Percentiles rank a stretch among this genome's conserved stretches.
phyloP scores from a whole-genome alignment of 371 early-diverging fungal genomes.

The Mortierella sp. region DNA sequence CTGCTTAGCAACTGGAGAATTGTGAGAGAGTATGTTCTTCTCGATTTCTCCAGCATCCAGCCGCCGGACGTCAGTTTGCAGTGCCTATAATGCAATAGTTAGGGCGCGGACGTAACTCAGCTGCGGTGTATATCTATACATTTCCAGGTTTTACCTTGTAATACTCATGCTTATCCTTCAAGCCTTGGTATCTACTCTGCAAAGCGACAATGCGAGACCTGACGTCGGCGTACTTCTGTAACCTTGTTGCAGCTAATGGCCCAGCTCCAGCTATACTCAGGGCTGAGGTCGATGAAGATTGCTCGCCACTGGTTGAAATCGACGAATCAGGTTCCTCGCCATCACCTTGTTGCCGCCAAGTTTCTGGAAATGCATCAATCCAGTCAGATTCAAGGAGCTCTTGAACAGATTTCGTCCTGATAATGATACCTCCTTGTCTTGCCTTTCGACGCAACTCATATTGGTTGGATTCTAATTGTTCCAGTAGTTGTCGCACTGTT shows the following conservation, averaged over 20 bases:
- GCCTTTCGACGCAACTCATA: slow-evolving; percentile 34
- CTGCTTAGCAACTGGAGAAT: slow-evolving; percentile 32
- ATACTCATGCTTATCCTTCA: slow-evolving; percentile 39
- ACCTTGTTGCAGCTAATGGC: slow-evolving; percentile 6
- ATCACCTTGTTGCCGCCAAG: slow-evolving; percentile 37
- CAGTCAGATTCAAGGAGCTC: slow-evolving; percentile 39
- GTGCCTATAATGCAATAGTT: slow-evolving; percentile 10
- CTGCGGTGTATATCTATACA: neutral
- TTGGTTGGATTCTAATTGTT: slow-evolving; percentile 41
- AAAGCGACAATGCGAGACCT: slow-evolving; percentile 36
- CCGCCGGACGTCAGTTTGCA: slow-evolving; percentile 25
- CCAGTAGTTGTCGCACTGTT: slow-evolving; percentile 44
- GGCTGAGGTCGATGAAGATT: slow-evolving; percentile 10
- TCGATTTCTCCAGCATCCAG: slow-evolving; percentile 40
- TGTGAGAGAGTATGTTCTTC: slow-evolving; percentile 30
- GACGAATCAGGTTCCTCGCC: neutral
- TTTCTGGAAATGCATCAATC: slow-evolving; percentile 51
- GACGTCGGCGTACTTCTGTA: slow-evolving; percentile 35
- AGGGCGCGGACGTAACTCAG: neutral
- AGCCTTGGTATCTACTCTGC: slow-evolving; percentile 22
- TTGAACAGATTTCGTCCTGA: slow-evolving; percentile 37
- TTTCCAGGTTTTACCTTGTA: slow-evolving; percentile 27
- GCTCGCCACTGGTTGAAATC: neutral
- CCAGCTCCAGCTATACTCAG: neutral
- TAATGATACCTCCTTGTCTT: slow-evolving; percentile 43